Evolutionary conservation across 163 green algal genomes (phyloP).

Genomic region (Trebouxia gelatinosa): DNA sequence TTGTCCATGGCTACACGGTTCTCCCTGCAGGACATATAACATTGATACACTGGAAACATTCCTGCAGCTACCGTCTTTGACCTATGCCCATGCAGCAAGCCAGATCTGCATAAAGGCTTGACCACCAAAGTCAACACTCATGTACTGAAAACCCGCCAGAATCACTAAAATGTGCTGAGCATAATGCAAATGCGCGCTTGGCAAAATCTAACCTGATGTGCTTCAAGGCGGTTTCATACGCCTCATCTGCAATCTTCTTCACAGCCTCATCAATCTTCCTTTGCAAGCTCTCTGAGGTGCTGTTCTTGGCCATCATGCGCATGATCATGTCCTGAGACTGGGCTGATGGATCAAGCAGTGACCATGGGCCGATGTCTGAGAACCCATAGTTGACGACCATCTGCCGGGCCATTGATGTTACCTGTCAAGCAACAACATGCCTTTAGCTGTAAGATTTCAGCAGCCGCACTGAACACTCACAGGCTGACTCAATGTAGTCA

Average conservation of each 20-base stretch:
- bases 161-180: not conserved
- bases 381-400: slow-evolving; percentile 99
- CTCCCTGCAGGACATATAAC: slow-evolving; percentile 42
- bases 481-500: too few species aligned
- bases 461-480: too few species aligned
- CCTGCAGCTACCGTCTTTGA: too few species aligned
- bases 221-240: slow-evolving; percentile 67
- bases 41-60: not conserved
- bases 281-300: slow-evolving; percentile 91
- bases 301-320: slow-evolving; percentile 96
- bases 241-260: slow-evolving; percentile 52
- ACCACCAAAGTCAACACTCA: not conserved
- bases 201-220: slow-evolving; percentile 57
- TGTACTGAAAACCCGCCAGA: not conserved
- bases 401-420: slow-evolving; percentile 89
- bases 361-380: slow-evolving; percentile 93
- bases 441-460: too few species aligned
- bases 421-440: slow-evolving; percentile 46
- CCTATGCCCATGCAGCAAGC: too few species aligned
- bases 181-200: not conserved
- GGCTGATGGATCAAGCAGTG: slow-evolving; percentile 73
- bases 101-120: not conserved
- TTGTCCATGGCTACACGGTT: slow-evolving; percentile 92
- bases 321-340: slow-evolving; percentile 89
- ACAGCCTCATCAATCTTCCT: slow-evolving; percentile 89